Base-by-base conservation (phyloP, 768 basidiomycete genomes). In the Mycena amicta region DNA sequence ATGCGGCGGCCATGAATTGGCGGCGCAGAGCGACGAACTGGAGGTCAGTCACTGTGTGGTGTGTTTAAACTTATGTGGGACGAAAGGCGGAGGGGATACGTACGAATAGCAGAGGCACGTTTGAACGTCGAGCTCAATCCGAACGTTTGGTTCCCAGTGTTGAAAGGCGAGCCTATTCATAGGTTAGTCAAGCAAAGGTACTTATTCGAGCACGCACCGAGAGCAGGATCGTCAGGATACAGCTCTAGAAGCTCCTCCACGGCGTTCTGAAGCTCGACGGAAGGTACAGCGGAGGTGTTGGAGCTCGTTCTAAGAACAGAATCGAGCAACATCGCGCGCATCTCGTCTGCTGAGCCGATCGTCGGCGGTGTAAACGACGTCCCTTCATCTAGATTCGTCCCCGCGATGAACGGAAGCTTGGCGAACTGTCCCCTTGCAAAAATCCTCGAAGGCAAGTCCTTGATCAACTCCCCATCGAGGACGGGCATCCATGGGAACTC, bases 331-430 rank as follows among this genome's bases (percentile, higher is more conserved):
- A 15, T 8, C 1, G 31, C 39, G 1, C 52, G 56, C 12, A 75
- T 23, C 28, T 68, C 16, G 2, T 64, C 60, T 5, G 68, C 66
- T 2, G 75, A 68, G 51, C 64, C 66, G 25, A 69, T 59, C 1
- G 50, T 55, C 6, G 57, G 43, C 12, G 66, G 52, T 0, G 66
- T 67, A 29, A 74, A 75, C 13, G 47, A 2, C 0, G 77, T 77
- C 3, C 73, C 77, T 78, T 82, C 80, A 59, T 82, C 79, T 15
- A 76, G 67, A 55, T 69, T 71, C 2, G 74, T 75, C 15, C 79
- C 80, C 26, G 77, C 66, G 20, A 81, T 80, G 63, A 78, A 77
- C 1, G 80, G 79, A 0, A 81, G 40, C 23, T 67, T 65, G 12
- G 73, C 69, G 57, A 77, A 77, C 3, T 68, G 67, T 0, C 76